Evolutionary conservation across 2,329 filamentous ascomycete genomes (phyloP), one percentile per base, ranked within the genome.

Genomic region (Colletotrichum sp.): DNA sequence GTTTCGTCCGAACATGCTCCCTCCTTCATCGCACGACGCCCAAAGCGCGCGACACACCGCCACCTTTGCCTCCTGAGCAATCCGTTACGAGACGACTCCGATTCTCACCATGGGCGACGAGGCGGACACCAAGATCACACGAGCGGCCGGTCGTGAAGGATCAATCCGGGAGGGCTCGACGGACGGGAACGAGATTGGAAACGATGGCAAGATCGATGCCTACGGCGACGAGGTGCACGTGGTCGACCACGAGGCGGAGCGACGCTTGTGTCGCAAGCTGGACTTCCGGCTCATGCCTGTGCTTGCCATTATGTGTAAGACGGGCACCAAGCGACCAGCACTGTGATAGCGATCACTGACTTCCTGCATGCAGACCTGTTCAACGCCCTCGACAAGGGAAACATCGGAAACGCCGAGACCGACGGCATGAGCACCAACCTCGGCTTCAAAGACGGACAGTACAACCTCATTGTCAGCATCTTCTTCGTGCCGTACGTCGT

Each of bases 401-500:
- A 82, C 64, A 76, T 83, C 28, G 85, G 85, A 32, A 88, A 88
- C 78, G 87, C 85, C n/a, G 83, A 88, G 78, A 88, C 86, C 0
- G 85, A 65, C 6, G 73, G 73, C 36, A 16, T 75, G 55, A 75
- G 73, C 32, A 72, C 65, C 32, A 63, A 78, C 83, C 73, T 75
- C 55, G 84, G 84, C 4, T 81, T 87, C 14, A 81, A 88, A 70
- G 73, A 81, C 4, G 89, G 91, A 79, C 89, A 95, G 82, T 95
- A 95, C 86, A 95, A 95, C 83, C 89, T 92, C 61, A 88, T 95
- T 63, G 84, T 96, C 55, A 91, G 89, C 78, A 92, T 96, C 78
- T 96, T 96, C 87, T 96, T 94, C 83, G 87, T 95, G 7, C 94
- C 94, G 0, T 95, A 93, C 81, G 94, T 95, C 68, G 81, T 95